These are phyloP conservation scores for Barnettozyma pratensis DNA, from an alignment of 805 yeast species.

Conservation along the genomic window DNA sequence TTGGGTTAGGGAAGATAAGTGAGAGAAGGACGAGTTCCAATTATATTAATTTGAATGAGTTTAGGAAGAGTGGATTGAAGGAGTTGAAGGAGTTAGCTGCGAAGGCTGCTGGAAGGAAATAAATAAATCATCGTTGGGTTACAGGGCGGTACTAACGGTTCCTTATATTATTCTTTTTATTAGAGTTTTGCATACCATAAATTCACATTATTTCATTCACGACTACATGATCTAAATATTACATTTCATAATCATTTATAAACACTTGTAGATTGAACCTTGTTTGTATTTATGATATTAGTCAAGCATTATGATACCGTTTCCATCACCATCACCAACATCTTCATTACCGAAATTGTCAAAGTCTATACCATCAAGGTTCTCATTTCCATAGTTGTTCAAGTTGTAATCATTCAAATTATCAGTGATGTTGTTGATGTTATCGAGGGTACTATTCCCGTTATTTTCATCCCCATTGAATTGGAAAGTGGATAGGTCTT, in stretches of 20 bases:
- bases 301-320: constrained; percentile 13
- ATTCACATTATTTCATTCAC: no score
- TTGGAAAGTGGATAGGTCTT: not conserved
- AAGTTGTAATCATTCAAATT: constrained; percentile 6
- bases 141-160: no score
- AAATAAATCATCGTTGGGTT: no score
- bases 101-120: not conserved
- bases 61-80: not conserved
- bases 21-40: constrained; percentile 16
- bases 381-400: constrained; percentile 7
- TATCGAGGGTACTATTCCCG: constrained; percentile 6
- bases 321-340: constrained; percentile 3
- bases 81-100: not conserved
- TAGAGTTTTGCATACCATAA: no score
- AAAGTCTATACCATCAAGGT: constrained; percentile 11
- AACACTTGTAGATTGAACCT: no score
- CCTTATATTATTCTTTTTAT: no score
- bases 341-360: constrained; percentile 10
- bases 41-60: constrained; percentile 13
- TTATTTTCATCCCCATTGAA: not conserved
- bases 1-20: not conserved
- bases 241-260: no score
- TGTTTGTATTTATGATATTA: not conserved
- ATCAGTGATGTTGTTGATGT: constrained; percentile 4
- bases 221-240: no score